Conservation (phyloP, 2,329 filamentous ascomycete genomes). For the Cordyceps tenuipes region DNA sequence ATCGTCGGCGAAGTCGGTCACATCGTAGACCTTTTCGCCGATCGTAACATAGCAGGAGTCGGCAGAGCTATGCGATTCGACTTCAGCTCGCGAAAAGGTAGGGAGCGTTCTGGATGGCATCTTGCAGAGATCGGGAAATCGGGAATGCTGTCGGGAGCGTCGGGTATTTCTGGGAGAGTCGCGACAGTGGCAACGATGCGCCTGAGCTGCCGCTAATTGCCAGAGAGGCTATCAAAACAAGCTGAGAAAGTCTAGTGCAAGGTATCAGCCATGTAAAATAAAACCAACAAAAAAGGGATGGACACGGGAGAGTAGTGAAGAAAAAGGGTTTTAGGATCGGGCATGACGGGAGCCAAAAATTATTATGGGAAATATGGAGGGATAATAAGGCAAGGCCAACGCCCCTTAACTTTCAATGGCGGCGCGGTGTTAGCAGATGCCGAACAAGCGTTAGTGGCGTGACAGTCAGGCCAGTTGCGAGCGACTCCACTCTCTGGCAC, state of each 20-base stretch:
- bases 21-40: slow-evolving; percentile 85
- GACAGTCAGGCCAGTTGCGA: slow-evolving; percentile 7
- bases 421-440: slow-evolving; percentile 5
- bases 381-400: neutral
- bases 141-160: neutral
- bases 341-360: neutral
- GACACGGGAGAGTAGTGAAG: neutral
- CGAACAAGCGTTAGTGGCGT: neutral
- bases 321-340: slow-evolving; percentile 3
- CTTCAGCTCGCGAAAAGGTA: slow-evolving; percentile 71
- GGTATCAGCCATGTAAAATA: neutral
- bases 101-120: slow-evolving; percentile 82
- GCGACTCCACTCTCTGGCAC: neutral
- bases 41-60: slow-evolving; percentile 91
- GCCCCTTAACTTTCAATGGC: slow-evolving; percentile 2
- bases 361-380: neutral
- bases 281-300: neutral
- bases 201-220: neutral
- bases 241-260: neutral
- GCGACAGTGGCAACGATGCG: neutral
- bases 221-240: neutral
- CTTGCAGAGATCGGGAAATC: slow-evolving; percentile 10
- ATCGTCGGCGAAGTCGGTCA: slow-evolving; percentile 82
- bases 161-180: neutral
- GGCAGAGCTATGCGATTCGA: slow-evolving; percentile 68